Percentiles rank a stretch among this genome's conserved stretches.
These are phyloP conservation scores for Aspergillus texensis DNA, from an alignment of 2,329 filamentous ascomycete genomes.

Conservation along the genomic window DNA sequence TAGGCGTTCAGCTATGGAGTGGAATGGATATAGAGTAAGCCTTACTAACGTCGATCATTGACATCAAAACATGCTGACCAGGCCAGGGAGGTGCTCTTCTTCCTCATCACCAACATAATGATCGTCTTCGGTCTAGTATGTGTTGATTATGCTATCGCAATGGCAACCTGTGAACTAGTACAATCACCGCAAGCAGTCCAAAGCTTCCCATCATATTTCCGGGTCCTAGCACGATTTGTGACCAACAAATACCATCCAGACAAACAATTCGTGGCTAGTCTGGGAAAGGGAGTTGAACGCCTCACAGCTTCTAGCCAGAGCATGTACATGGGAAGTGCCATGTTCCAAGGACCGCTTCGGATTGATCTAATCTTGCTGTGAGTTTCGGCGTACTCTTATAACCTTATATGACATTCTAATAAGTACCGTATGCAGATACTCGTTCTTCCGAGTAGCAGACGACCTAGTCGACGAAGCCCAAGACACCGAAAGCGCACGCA, in stretches of 20 bases:
- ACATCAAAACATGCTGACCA: neutral
- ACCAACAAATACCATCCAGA: conserved; percentile 57
- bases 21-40: conserved; percentile 64
- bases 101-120: conserved; percentile 68
- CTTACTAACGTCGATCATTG: neutral
- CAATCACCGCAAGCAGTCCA: neutral
- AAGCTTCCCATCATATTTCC: conserved; percentile 27
- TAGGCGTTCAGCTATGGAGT: conserved; percentile 61
- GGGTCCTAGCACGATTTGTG: conserved; percentile 7
- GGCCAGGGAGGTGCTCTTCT: conserved; percentile 67
- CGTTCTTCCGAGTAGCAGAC: conserved; percentile 73
- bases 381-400: conserved; percentile 23
- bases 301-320: conserved; percentile 69
- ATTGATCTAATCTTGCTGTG: conserved; percentile 68
- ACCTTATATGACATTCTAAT: conserved; percentile 11
- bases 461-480: conserved; percentile 70
- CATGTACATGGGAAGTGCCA: conserved; percentile 72
- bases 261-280: conserved; percentile 53
- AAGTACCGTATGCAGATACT: conserved; percentile 54
- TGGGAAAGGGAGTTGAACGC: conserved; percentile 61
- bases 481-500: conserved; percentile 28
- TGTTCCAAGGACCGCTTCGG: conserved; percentile 68
- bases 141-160: conserved; percentile 69
- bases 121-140: conserved; percentile 71
- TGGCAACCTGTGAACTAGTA: conserved; percentile 47